Percentiles rank a stretch among this genome's conserved stretches.
Conservation (phyloP, 2,329 filamentous ascomycete species). For the Penicillium occitanis region DNA sequence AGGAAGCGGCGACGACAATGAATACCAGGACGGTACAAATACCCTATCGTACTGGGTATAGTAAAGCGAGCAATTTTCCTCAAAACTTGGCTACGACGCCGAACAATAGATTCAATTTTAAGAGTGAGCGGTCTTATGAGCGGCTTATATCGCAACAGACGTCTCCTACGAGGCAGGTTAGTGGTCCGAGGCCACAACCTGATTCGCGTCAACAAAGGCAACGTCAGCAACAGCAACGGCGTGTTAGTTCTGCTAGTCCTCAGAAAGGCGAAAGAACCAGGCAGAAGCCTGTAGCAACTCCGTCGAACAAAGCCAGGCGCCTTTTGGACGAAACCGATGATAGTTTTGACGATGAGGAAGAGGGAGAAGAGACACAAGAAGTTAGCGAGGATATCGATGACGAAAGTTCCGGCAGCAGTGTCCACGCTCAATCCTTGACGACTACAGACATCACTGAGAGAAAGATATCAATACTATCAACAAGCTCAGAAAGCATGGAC, state of each 20-base stretch:
- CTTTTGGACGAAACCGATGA: conserved; percentile 25
- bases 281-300: neutral
- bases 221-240: conserved; percentile 8
- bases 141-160: conserved; percentile 33
- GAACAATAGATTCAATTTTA: conserved; percentile 41
- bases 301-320: conserved; percentile 13
- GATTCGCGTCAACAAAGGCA: neutral
- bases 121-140: conserved; percentile 42
- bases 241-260: conserved; percentile 10
- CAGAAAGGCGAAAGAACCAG: conserved; percentile 5
- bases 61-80: conserved; percentile 27
- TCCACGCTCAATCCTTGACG: conserved; percentile 33
- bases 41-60: conserved; percentile 26
- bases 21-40: conserved; percentile 25
- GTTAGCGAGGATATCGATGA: conserved; percentile 17
- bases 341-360: conserved; percentile 20
- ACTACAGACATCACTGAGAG: conserved; percentile 17
- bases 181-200: conserved; percentile 32
- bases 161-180: conserved; percentile 37
- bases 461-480: conserved; percentile 2
- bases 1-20: conserved; percentile 27
- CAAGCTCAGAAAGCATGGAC: conserved; percentile 28
- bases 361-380: conserved; percentile 21
- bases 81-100: conserved; percentile 38
- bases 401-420: conserved; percentile 26